These are phyloP conservation scores for Picochlorum sp. DNA, from an alignment of 139 green algal species.

Conservation along the genomic window DNA sequence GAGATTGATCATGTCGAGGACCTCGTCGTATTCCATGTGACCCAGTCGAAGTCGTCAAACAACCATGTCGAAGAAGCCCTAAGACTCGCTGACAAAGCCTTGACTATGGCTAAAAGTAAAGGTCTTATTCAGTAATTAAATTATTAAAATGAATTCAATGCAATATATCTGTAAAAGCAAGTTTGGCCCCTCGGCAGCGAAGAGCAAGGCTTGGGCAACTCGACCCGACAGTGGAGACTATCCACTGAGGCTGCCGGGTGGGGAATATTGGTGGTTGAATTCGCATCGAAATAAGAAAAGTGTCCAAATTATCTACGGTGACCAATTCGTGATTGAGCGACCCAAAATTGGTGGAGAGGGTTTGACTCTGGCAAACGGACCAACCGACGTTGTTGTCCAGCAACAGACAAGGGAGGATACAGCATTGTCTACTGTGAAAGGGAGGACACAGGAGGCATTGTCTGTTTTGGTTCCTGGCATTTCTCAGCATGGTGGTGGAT, in stretches of 20 bases:
- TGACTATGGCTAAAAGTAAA: background rate
- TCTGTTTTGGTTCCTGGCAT: background rate
- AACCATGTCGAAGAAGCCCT: conserved; percentile 60
- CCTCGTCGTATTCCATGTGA: conserved; percentile 62
- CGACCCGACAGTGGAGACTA: background rate
- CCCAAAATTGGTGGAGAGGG: background rate
- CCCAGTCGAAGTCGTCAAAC: conserved; percentile 50
- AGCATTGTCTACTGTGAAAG: background rate
- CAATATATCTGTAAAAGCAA: too few relatives aligned
- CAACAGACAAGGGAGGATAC: background rate
- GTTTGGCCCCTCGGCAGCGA: too few relatives aligned
- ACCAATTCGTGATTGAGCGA: conserved; percentile 4
- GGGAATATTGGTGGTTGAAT: conserved; percentile 14
- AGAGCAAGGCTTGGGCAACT: too few relatives aligned
- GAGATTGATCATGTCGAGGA: conserved; percentile 85
- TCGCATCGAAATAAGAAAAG: background rate
- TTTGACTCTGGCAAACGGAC: background rate
- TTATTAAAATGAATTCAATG: too few relatives aligned
- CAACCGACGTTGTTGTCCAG: background rate
- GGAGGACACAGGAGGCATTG: background rate
- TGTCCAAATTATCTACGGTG: conserved; percentile 9
- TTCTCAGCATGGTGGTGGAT: conserved; percentile 5
- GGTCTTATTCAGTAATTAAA: background rate
- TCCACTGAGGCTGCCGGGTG: conserved; percentile 5
- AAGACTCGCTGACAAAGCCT: conserved; percentile 12